phyloP scores from a whole-genome alignment of 2,329 filamentous ascomycete genomes.

The Dendryphion nanum region DNA sequence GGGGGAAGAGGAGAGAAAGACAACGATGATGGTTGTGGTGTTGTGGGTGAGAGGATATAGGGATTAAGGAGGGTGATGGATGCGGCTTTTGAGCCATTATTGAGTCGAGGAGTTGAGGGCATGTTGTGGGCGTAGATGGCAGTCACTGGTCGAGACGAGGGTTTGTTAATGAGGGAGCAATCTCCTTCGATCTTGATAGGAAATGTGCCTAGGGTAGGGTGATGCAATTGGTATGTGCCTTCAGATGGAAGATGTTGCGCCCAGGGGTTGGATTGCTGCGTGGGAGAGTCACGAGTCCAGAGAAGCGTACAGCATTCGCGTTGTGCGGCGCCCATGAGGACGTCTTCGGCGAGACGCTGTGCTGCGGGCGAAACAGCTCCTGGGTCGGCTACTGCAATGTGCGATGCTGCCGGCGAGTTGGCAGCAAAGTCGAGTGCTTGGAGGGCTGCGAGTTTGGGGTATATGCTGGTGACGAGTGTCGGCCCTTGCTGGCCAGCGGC shows the following conservation, averaged over 20 bases:
- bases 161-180: slow-evolving; percentile 39
- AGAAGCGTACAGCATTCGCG: slow-evolving; percentile 68
- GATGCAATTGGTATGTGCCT: slow-evolving; percentile 46
- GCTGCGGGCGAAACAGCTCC: slow-evolving; percentile 62
- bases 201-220: slow-evolving; percentile 45
- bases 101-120: slow-evolving; percentile 35
- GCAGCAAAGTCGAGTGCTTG: slow-evolving; percentile 46
- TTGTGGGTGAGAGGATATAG: slow-evolving; percentile 36
- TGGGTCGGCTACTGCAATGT: slow-evolving; percentile 67
- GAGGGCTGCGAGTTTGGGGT: slow-evolving; percentile 48
- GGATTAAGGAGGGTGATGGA: slow-evolving; percentile 39
- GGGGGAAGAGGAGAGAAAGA: slow-evolving; percentile 30
- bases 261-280: slow-evolving; percentile 37
- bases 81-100: slow-evolving; percentile 23
- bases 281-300: slow-evolving; percentile 51
- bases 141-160: slow-evolving; percentile 38
- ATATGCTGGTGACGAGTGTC: slow-evolving; percentile 41
- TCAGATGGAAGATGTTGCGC: slow-evolving; percentile 35
- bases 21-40: slow-evolving; percentile 23
- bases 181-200: slow-evolving; percentile 43
- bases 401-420: slow-evolving; percentile 44
- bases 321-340: slow-evolving; percentile 62
- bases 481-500: slow-evolving; percentile 31
- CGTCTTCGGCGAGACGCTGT: slow-evolving; percentile 59
- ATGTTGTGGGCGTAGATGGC: slow-evolving; percentile 40